Evolutionary conservation across 2,329 filamentous ascomycete genomes (phyloP).

Genomic region (Exophiala viscosa): DNA sequence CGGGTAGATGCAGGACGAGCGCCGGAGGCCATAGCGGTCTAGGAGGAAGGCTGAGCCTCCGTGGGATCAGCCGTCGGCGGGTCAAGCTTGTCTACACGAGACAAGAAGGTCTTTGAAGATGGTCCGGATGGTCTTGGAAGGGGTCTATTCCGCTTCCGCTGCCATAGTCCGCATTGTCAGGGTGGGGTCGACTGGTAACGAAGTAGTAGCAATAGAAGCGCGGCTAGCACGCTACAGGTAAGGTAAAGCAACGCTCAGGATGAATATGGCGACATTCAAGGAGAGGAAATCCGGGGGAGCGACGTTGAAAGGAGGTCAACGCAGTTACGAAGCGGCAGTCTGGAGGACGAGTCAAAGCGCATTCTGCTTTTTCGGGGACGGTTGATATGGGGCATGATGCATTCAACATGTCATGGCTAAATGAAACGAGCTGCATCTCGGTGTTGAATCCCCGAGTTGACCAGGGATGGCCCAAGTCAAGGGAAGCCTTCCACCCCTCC

Average conservation of each 20-base stretch:
- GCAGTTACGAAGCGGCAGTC: no score
- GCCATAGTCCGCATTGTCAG: no score
- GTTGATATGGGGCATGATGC: not conserved
- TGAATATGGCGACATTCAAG: no score
- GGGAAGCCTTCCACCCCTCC: no score
- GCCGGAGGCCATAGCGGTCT: constrained; percentile 15
- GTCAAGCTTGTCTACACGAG: not conserved
- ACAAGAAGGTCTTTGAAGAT: no score
- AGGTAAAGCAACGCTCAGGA: no score
- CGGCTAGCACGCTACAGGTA: no score
- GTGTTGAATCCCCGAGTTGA: not conserved
- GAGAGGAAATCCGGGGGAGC: not conserved
- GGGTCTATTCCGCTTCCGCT: no score
- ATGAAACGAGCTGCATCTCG: not conserved
- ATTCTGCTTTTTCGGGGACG: not conserved
- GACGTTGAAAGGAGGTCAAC: not conserved
- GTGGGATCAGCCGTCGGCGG: not conserved
- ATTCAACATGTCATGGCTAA: not conserved
- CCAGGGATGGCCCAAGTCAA: not conserved
- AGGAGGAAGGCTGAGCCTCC: not conserved
- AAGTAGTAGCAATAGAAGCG: no score
- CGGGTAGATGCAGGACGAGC: constrained; percentile 26
- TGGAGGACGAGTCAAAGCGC: no score
- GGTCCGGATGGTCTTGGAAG: no score
- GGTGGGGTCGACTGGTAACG: no score